These are phyloP conservation scores for Middelhovenomyces tepae DNA, from an alignment of 805 yeast genomes.

Conservation along the genomic window DNA sequence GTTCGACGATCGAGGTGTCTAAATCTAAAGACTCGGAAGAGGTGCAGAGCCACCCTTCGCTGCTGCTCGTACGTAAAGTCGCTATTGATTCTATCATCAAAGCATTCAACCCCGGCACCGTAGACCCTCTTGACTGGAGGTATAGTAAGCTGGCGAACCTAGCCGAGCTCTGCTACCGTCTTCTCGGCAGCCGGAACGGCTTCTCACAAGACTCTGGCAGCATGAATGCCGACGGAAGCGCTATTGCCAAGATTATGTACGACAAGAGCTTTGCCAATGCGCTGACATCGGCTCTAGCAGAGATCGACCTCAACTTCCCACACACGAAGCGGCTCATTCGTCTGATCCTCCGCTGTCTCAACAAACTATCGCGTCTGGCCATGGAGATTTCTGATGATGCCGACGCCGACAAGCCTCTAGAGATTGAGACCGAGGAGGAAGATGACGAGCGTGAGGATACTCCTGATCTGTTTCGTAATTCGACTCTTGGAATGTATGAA, in stretches of 20 bases:
- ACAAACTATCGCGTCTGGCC: conserved; percentile 37
- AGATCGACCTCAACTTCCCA: conserved; percentile 67
- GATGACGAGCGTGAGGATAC: conserved; percentile 51
- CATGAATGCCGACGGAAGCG: conserved; percentile 42
- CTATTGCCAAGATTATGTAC: conserved; percentile 53
- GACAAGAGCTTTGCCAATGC: conserved; percentile 48
- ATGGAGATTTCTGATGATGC: conserved; percentile 29
- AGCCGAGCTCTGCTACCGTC: conserved; percentile 35
- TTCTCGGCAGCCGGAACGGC: conserved; percentile 18
- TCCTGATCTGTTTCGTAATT: conserved; percentile 76
- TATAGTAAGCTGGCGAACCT: conserved; percentile 49
- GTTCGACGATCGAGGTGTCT: conserved; percentile 41
- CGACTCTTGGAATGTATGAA: conserved; percentile 92
- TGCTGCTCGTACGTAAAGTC: conserved; percentile 65
- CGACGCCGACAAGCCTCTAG: conserved; percentile 6
- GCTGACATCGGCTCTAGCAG: conserved; percentile 52
- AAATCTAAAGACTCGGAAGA: conserved; percentile 23
- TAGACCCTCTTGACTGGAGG: conserved; percentile 32
- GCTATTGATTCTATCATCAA: conserved; percentile 60
- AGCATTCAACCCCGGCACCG: conserved; percentile 46
- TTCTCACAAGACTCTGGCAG: conserved; percentile 7
- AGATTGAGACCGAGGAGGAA: conserved; percentile 43
- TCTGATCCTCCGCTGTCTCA: conserved; percentile 49
- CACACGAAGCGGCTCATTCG: conserved; percentile 52
- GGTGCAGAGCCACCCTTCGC: conserved; percentile 45